Evolutionary conservation across 768 basidiomycete genomes (phyloP), one percentile per base, ranked within the genome.

Genomic region (Xanthoconium stramineum): DNA sequence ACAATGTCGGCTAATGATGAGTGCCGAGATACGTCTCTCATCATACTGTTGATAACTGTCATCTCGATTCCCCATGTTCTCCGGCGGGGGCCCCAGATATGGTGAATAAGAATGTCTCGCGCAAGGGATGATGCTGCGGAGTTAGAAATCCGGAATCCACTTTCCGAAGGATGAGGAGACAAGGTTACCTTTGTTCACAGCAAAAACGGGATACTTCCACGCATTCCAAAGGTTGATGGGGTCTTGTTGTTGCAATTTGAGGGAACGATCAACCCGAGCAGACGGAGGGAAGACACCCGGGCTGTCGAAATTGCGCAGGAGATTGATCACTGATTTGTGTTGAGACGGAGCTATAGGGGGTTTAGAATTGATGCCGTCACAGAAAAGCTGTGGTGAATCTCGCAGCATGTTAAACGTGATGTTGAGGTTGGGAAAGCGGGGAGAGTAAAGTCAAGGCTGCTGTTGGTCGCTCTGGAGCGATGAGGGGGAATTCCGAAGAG

Each of bases 61-160:
- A 98, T 92, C 73, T 91, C 89, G 51, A 94, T 85, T 1, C 94
- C 93, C 96, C 96, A 99, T 7, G 88, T 86, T 67, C 89, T 89
- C 66, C 85, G 85, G 42, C 88, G 85, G 1, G 96, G 94, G 4
- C 96, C 96, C 77, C 84, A 88, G 39, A 98, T 74, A 59, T 87
- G 83, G 68, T 97, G 89, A 8, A 80, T 76, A 46, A 96, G 71
- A 28, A 97, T 79, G 51, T 91, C 94, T 13, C 78, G 74, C 5
- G 85, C 83, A 7, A 85, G 65, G 29, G 63, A 61, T 24, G 72
- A 72, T 38, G 61, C 70, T 72, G 33, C 15, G 11, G 28, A 12
- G 53, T 24, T 17, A 57, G 39, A 47, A 47, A 43, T 19, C 2
- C 24, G 29, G 38, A 11, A 28, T 6, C 24, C 24, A 15, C 17